Evolutionary conservation across 805 yeast genomes (phyloP).

Genomic region (Groenewaldozyma salmanticensis): DNA sequence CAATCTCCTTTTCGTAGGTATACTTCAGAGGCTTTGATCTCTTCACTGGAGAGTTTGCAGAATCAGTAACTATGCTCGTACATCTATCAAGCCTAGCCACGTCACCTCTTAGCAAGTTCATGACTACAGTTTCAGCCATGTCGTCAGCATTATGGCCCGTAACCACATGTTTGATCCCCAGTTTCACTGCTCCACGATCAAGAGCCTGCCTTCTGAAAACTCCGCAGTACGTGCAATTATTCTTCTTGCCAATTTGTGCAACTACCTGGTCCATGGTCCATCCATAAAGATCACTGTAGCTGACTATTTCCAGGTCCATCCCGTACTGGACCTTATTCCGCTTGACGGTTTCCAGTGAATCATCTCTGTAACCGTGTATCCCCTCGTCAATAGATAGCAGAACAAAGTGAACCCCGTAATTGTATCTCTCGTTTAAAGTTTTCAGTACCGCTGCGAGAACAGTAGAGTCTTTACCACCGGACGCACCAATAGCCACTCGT

Average conservation of each 20-base stretch:
- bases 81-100: slow-evolving; percentile 85
- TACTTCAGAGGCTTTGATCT: slow-evolving; percentile 94
- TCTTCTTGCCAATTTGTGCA: slow-evolving; percentile 83
- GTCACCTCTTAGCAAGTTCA: slow-evolving; percentile 95
- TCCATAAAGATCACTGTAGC: slow-evolving; percentile 80
- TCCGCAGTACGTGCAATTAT: slow-evolving; percentile 97
- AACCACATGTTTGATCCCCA: slow-evolving; percentile 81
- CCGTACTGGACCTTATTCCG: slow-evolving; percentile 79
- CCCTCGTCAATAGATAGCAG: slow-evolving; percentile 92
- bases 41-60: slow-evolving; percentile 76
- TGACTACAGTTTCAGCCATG: slow-evolving; percentile 95
- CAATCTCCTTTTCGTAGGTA: slow-evolving; percentile 94
- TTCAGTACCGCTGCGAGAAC: slow-evolving; percentile 85
- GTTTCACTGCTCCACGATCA: slow-evolving; percentile 86
- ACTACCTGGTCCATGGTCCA: slow-evolving; percentile 99
- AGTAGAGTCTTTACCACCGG: slow-evolving; percentile 98
- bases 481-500: slow-evolving; percentile 91
- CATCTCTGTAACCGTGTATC: slow-evolving; percentile 93
- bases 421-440: slow-evolving; percentile 74
- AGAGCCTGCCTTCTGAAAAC: slow-evolving; percentile 93
- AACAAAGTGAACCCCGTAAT: slow-evolving; percentile 79
- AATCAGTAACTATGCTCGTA: slow-evolving; percentile 73
- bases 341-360: slow-evolving; percentile 91
- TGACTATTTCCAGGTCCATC: slow-evolving; percentile 70
- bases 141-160: slow-evolving; percentile 99